These are phyloP conservation scores for Paramyrothecium roridum DNA, from an alignment of 2,329 filamentous ascomycete genomes.

Conservation along the genomic window DNA sequence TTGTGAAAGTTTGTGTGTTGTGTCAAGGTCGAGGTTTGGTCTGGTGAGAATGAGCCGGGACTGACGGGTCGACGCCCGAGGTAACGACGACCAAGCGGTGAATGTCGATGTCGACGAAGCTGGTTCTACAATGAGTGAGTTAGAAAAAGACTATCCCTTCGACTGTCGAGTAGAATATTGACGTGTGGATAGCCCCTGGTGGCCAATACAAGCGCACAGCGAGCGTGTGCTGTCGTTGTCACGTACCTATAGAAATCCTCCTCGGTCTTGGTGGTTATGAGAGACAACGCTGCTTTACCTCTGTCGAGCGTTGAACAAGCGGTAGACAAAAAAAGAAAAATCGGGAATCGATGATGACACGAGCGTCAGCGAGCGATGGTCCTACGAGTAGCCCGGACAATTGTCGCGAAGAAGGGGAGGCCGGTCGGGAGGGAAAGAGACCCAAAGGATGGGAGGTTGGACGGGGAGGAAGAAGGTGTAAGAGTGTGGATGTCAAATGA, in stretches of 20 bases:
- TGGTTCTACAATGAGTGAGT: too few relatives aligned
- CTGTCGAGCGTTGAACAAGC: neutral
- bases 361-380: neutral
- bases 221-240: neutral
- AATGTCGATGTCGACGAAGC: too few relatives aligned
- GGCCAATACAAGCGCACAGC: too few relatives aligned
- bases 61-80: too few relatives aligned
- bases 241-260: neutral
- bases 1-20: slow-evolving; percentile 12
- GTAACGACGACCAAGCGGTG: too few relatives aligned
- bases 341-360: neutral
- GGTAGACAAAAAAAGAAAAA: neutral
- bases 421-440: neutral
- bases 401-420: neutral
- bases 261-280: neutral
- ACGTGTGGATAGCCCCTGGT: too few relatives aligned
- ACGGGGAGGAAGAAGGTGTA: neutral
- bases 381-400: too few relatives aligned
- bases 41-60: neutral
- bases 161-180: too few relatives aligned
- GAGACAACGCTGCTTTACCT: neutral
- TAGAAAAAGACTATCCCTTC: too few relatives aligned
- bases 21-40: slow-evolving; percentile 7
- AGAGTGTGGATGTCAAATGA: neutral
- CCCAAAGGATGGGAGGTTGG: neutral